Conservation (phyloP, 2,329 filamentous ascomycete genomes). For the Aspergillus caelatus region DNA sequence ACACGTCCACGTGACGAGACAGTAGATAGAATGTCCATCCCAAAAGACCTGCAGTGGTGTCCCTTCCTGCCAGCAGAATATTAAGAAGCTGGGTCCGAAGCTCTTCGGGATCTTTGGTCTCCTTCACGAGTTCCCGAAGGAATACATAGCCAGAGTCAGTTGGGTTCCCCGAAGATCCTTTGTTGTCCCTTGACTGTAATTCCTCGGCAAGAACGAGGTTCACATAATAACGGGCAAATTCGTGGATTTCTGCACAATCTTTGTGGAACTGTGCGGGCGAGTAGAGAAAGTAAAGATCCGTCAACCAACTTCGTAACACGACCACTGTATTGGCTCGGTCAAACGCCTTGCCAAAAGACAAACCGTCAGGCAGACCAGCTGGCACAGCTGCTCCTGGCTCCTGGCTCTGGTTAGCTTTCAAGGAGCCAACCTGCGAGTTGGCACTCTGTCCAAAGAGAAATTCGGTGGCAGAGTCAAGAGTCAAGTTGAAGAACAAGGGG, state of each 20-base stretch:
- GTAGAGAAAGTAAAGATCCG: conserved; percentile 3
- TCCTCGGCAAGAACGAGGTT: not conserved
- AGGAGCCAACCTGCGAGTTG: conserved; percentile 32
- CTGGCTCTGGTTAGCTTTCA: not conserved
- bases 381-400: not conserved
- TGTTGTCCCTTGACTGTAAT: conserved; percentile 8
- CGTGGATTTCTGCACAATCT: conserved; percentile 1
- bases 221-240: conserved; percentile 1
- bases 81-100: not conserved
- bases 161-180: not conserved
- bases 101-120: not conserved
- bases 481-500: conserved; percentile 38
- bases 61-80: not conserved
- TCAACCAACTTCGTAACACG: not conserved
- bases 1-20: not conserved
- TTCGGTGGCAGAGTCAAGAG: conserved; percentile 80
- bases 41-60: not conserved
- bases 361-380: not conserved
- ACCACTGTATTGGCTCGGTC: not conserved
- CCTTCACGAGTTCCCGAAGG: not conserved
- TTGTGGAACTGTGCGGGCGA: not conserved
- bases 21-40: not conserved
- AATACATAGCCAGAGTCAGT: not conserved
- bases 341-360: not conserved
- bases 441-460: conserved; percentile 71